Percentiles rank a stretch among this genome's conserved stretches.
Evolutionary conservation across 75 land plant genomes (phyloP).

Genomic region (Adiantum capillusveneris): DNA sequence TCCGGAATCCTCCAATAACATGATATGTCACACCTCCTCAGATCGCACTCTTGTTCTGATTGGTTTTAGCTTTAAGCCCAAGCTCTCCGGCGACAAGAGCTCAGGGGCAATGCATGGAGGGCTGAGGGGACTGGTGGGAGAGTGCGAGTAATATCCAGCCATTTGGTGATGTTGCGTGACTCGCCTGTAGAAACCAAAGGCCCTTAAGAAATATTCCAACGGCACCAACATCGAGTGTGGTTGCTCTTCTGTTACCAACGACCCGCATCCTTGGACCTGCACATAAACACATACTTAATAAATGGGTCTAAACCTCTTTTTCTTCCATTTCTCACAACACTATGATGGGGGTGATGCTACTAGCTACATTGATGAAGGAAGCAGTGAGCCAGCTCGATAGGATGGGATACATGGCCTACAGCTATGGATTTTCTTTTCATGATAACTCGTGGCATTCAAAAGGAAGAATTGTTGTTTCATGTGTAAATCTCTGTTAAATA

Average conservation of each 20-base stretch:
- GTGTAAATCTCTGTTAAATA: no score
- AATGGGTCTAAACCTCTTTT: no score
- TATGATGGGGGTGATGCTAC: no score
- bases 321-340: no score
- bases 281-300: background rate
- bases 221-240: constrained; percentile 86
- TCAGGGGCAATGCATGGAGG: constrained; percentile 78
- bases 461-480: no score
- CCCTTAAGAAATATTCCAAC: constrained; percentile 73
- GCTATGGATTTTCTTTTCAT: no score
- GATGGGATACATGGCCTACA: no score
- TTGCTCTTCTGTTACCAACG: constrained; percentile 85
- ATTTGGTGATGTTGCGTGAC: background rate
- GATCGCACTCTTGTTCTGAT: constrained; percentile 59
- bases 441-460: no score
- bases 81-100: constrained; percentile 79
- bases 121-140: constrained; percentile 66
- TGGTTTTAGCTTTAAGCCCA: constrained; percentile 83
- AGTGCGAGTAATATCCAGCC: background rate
- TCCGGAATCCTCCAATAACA: no score
- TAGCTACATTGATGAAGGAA: no score
- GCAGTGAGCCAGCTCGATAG: no score
- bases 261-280: constrained; percentile 88
- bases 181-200: constrained; percentile 54
- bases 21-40: constrained; percentile 5